Evolutionary conservation across 2,329 filamentous ascomycete genomes (phyloP), one percentile per base, ranked within the genome.

Genomic region (Fusarium odoratissimum): DNA sequence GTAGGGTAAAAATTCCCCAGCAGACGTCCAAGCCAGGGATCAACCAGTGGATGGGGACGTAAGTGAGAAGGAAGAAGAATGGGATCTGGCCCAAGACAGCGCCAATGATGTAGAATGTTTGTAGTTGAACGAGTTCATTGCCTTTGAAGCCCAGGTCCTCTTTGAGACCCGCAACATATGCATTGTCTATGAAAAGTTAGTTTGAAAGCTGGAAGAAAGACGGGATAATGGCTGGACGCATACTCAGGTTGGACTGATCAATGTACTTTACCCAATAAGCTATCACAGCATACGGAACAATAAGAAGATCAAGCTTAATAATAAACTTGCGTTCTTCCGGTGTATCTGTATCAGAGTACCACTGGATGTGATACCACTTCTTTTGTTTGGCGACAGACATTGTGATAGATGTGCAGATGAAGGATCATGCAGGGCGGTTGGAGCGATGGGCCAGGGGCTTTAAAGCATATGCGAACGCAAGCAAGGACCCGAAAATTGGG

Each of bases 1-100:
- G 79, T 13, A 91, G 81, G 0, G 88, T 90, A 66, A 90, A 87
- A 21, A 89, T 77, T 0, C 87, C 87, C 88, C 88, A 90, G 4
- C 81, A 76, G 3, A 89, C 70, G 64, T 89, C 86, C 67, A 89
- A 80, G 13, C 82, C 80, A 0, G 88, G 88, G 10, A 89, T 83
- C 0, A 87, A 72, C 78, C 83, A 88, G 60, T 84, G 82, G 78
- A 89, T 86, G 1, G 86, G 81, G 10, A 81, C 61, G 21, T 79
- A 76, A 21, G 83, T 85, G 65, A 89, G 86, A 4, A 89, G 77
- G 65, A 87, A 87, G 68, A 85, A 82, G 72, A 88, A 88, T 0
- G 87, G 87, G 11, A 89, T 77, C 73, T 87, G 85, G 9, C 86
- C 86, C 0, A 86, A 75, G 2, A 88, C 86, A 2, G 85, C 85